Evolutionary conservation across 108 stramenopile species (phyloP).

Genomic region (Asterionellopsis glacialis): DNA sequence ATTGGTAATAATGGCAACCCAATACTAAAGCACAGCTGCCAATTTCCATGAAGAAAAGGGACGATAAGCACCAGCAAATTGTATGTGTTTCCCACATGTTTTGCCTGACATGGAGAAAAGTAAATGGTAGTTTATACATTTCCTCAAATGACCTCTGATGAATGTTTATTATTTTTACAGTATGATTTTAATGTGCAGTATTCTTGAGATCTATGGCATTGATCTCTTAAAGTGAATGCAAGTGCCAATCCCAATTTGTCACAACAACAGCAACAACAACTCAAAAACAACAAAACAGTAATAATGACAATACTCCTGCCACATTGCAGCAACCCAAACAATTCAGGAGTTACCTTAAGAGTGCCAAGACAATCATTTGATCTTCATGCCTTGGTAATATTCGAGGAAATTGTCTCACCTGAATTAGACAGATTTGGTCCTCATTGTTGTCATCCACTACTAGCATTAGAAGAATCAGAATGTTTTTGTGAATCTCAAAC

Average conservation of each 20-base stretch:
- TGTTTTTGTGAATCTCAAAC: conserved; percentile 58
- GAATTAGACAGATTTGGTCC: conserved; percentile 30
- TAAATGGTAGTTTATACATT: conserved; percentile 49
- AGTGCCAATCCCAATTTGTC: background rate
- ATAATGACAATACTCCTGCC: too few relatives aligned
- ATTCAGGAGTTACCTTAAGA: too few relatives aligned
- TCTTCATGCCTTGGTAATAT: conserved; percentile 38
- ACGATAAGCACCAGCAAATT: background rate
- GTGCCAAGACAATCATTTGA: conserved; percentile 50
- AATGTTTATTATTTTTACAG: conserved; percentile 49
- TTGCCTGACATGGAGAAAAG: conserved; percentile 26
- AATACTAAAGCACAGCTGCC: conserved; percentile 18
- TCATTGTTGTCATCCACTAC: conserved; percentile 21
- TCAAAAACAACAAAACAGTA: background rate
- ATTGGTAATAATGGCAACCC: conserved; percentile 30
- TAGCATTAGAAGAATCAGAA: conserved; percentile 47
- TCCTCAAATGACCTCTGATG: conserved; percentile 32
- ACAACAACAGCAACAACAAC: too few relatives aligned
- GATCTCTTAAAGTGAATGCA: conserved; percentile 17
- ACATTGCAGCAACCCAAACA: too few relatives aligned
- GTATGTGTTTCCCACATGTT: conserved; percentile 25
- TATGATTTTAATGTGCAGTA: conserved; percentile 36
- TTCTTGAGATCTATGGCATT: conserved; percentile 56
- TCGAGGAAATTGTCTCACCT: conserved; percentile 36
- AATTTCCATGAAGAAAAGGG: background rate